phyloP scores from a whole-genome alignment of 176 grass and related monocot genomes.

The Aegilops longissima region DNA sequence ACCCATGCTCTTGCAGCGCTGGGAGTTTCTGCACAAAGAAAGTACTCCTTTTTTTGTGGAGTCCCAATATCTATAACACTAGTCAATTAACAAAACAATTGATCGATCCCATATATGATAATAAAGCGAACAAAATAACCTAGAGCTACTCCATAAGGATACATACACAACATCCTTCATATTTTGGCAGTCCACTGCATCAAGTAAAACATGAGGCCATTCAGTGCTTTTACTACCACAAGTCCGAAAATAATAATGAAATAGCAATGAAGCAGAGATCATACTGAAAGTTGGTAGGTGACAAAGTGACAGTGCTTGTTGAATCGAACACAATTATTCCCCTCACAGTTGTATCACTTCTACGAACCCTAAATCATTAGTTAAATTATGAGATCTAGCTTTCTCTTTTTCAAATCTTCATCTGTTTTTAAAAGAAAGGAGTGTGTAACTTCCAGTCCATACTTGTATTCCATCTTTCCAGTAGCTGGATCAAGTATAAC shows the following conservation, averaged over 20 bases:
- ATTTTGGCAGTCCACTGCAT: conserved; percentile 74
- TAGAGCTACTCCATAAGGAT: conserved; percentile 45
- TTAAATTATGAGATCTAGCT: conserved; percentile 24
- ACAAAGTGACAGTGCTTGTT: conserved; percentile 59
- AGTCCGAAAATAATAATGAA: conserved; percentile 9
- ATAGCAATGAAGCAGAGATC: conserved; percentile 26
- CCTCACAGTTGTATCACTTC: conserved; percentile 58
- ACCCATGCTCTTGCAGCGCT: conserved; percentile 90
- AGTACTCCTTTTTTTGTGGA: conserved; percentile 85
- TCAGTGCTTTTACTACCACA: not conserved
- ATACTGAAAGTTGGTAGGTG: conserved; percentile 77
- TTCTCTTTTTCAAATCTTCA: not conserved
- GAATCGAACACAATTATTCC: conserved; percentile 73
- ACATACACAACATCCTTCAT: conserved; percentile 92
- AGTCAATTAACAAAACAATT: conserved; percentile 54
- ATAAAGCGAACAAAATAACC: not conserved
- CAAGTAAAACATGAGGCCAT: conserved; percentile 33
- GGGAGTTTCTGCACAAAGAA: conserved; percentile 96
- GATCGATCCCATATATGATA: conserved; percentile 18
- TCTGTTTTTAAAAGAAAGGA: not conserved
- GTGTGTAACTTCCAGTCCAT: conserved; percentile 32
- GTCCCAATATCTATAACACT: conserved; percentile 83
- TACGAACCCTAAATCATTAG: conserved; percentile 51
- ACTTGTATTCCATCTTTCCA: conserved; percentile 98
- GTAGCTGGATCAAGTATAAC: conserved; percentile 86